A percentile compares a stretch with the other conserved stretches of the same genome.
phyloP scores from a whole-genome alignment of 2,329 filamentous ascomycete genomes.

The Immersiporthe knoxdaviesiana region DNA sequence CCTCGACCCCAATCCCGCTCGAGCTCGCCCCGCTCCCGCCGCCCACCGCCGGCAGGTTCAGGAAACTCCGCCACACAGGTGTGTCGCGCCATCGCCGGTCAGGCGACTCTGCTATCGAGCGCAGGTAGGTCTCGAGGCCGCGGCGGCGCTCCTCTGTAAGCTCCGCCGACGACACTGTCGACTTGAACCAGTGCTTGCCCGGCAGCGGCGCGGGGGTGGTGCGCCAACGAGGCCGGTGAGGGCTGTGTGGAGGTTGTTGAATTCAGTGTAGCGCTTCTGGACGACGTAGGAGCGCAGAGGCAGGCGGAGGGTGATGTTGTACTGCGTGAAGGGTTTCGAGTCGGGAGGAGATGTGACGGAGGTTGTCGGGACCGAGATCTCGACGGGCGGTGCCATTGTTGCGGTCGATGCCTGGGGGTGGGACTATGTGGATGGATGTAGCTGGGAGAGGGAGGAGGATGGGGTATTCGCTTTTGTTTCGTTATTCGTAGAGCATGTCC shows the following conservation, averaged over 20 bases:
- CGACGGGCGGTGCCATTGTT: slow-evolving; percentile 65
- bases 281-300: slow-evolving; percentile 76
- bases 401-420: background rate
- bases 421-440: background rate
- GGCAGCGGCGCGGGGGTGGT: slow-evolving; percentile 69
- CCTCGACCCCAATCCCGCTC: slow-evolving; percentile 40
- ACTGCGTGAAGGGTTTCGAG: slow-evolving; percentile 73
- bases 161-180: slow-evolving; percentile 69
- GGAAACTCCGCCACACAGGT: slow-evolving; percentile 71
- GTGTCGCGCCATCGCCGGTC: slow-evolving; percentile 78
- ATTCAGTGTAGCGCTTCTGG: slow-evolving; percentile 83
- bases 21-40: slow-evolving; percentile 55
- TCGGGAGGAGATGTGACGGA: slow-evolving; percentile 54
- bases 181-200: slow-evolving; percentile 76
- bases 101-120: slow-evolving; percentile 71
- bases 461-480: background rate
- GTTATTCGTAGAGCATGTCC: background rate
- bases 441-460: too few relatives aligned
- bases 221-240: slow-evolving; percentile 63
- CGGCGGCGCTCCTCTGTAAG: slow-evolving; percentile 72
- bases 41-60: slow-evolving; percentile 64
- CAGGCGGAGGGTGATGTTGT: slow-evolving; percentile 77
- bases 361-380: slow-evolving; percentile 70
- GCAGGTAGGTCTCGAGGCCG: slow-evolving; percentile 72
- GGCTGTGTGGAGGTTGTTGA: slow-evolving; percentile 65